phyloP scores from a whole-genome alignment of 108 stramenopile genomes.

The Fragilaria radians region DNA sequence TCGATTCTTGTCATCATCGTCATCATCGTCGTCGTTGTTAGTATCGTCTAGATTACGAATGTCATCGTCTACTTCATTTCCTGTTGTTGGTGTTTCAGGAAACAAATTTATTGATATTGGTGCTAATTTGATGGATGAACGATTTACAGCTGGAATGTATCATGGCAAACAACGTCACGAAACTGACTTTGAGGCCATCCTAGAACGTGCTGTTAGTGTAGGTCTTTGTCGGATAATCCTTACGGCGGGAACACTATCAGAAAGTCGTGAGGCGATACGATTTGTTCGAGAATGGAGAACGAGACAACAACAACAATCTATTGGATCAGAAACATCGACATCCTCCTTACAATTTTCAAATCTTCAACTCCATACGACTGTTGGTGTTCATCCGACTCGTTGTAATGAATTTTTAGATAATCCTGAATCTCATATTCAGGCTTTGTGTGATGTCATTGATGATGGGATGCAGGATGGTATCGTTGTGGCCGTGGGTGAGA shows the following conservation, averaged over 20 bases:
- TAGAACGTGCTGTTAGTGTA: conserved; percentile 58
- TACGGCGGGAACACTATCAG: conserved; percentile 75
- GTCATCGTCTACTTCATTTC: too few species aligned
- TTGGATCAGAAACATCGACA: too few species aligned
- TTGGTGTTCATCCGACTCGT: conserved; percentile 94
- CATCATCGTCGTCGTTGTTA: too few species aligned
- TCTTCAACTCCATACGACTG: conserved; percentile 73
- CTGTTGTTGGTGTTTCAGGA: too few species aligned
- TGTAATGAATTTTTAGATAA: conserved; percentile 74
- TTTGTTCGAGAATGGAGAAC: conserved; percentile 20
- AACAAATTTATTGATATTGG: conserved; percentile 85
- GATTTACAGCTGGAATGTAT: conserved; percentile 77
- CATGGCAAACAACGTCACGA: conserved; percentile 77
- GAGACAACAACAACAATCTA: too few species aligned
- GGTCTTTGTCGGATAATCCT: conserved; percentile 63
- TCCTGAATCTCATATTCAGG: conserved; percentile 22
- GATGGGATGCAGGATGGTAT: conserved; percentile 39
- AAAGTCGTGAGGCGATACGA: conserved; percentile 39
- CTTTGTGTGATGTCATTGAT: conserved; percentile 37
- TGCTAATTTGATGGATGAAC: conserved; percentile 85
- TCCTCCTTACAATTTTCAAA: too few species aligned
- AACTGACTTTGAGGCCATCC: conserved; percentile 76
- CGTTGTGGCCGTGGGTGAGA: conserved; percentile 93
- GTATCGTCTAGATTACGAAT: too few species aligned
- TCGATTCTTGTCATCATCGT: too few species aligned